Evolutionary conservation across 2,329 filamentous ascomycete species (phyloP), one percentile per base, ranked within the genome.

Genomic region (Exophiala dermatitidis): DNA sequence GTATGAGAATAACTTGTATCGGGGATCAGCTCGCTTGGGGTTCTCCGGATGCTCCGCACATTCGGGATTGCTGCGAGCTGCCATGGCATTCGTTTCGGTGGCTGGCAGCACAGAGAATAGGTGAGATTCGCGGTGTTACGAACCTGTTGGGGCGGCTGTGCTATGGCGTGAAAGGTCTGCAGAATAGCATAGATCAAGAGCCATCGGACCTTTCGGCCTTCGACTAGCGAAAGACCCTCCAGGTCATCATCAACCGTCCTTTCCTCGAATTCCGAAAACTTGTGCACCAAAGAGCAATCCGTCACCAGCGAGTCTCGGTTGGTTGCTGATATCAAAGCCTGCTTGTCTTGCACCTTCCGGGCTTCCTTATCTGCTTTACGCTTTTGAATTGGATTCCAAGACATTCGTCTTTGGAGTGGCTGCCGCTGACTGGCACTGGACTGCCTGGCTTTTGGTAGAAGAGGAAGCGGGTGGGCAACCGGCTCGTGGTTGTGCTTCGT

Each of bases 151-250:
- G 87, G 83, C 0, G 79, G 73, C 33, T 77, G 72, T 0, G 81
- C 84, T 36, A 82, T 82, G 49, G 80, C 80, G 6, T 79, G 76
- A 1, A 93, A 75, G n/a, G 82, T 83, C 65, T 93, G 88, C 52
- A 88, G 77, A 2, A 82, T 77, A 12, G 82, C 78, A 63, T 91
- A 91, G 4, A 91, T 77, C 34, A 90, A 66, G 31, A 90, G 79
- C 87, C 87, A 93, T 37, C 87, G 77, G 10, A 90, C 79, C 67
- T 89, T 90, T 38, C 88, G 81, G 1, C 81, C 85, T 58, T 91
- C 87, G 5, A 77, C 72, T 7, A 81, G 70, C 0, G 79, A 77
- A 1, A 84, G 65, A 63, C 80, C 82, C 34, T 82, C 79, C 4
- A 67, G 55, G 52, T 79, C 81, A 53, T 84, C 82, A 19, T 72